A percentile compares a stretch with the other conserved stretches of the same genome.
phyloP scores from a whole-genome alignment of 2,329 filamentous ascomycete species.

The Verticillium nonalfalfae region DNA sequence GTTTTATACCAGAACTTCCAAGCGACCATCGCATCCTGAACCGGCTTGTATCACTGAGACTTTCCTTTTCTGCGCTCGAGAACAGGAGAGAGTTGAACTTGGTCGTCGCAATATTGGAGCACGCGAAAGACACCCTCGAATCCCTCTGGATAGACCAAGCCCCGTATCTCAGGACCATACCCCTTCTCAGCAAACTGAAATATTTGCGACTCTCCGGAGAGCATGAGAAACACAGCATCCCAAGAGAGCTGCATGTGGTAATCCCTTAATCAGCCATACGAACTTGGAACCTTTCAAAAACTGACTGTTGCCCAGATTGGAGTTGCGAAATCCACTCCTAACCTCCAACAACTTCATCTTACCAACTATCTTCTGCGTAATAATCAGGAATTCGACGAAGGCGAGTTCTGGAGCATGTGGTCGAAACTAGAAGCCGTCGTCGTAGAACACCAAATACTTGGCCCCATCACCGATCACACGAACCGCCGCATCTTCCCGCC shows the following conservation, averaged over 20 bases:
- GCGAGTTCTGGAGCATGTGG: constrained; percentile 18
- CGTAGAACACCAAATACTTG: constrained; percentile 12
- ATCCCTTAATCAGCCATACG: neutral
- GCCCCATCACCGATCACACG: constrained; percentile 9
- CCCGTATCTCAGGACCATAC: neutral
- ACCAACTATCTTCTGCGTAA: constrained; percentile 8
- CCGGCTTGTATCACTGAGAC: constrained; percentile 1
- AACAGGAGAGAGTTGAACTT: neutral
- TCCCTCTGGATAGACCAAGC: neutral
- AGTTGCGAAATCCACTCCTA: constrained; percentile 7
- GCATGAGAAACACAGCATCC: neutral
- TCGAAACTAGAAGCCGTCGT: constrained; percentile 21
- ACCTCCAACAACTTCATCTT: constrained; percentile 8
- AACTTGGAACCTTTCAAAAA: neutral
- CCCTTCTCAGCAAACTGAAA: neutral
- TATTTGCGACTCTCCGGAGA: neutral
- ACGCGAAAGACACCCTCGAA: neutral
- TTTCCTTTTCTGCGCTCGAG: constrained; percentile 3
- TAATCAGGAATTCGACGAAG: constrained; percentile 5
- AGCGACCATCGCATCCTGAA: constrained; percentile 7
- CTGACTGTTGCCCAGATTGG: constrained; percentile 1
- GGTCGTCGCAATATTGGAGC: neutral
- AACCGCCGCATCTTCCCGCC: constrained; percentile 9
- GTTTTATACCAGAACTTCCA: constrained; percentile 4
- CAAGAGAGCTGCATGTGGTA: neutral